Evolutionary conservation across 2,329 filamentous ascomycete species (phyloP).

Genomic region (Pyrenophora teres): DNA sequence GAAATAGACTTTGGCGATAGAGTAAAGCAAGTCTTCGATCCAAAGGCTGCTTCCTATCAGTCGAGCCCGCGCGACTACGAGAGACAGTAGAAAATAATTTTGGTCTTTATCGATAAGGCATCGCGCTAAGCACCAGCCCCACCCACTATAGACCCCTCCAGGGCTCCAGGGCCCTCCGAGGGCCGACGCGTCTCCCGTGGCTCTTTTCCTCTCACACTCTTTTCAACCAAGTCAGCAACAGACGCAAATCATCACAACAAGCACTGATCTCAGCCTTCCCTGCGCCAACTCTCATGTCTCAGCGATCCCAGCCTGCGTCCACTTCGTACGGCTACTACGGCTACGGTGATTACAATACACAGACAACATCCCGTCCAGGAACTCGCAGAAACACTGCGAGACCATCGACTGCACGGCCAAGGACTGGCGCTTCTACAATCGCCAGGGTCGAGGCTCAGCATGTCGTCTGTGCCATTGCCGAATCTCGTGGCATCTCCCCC

Average conservation of each 20-base stretch:
- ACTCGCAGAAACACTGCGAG: slow-evolving; percentile 42
- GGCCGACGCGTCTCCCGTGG: too few species aligned
- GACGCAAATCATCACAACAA: slow-evolving; percentile 17
- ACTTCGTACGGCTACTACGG: slow-evolving; percentile 43
- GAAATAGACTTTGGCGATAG: background rate
- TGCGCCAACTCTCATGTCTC: slow-evolving; percentile 37
- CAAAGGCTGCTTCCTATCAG: background rate
- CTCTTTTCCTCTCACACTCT: background rate
- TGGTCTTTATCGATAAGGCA: slow-evolving; percentile 32
- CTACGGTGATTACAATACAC: slow-evolving; percentile 45
- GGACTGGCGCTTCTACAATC: slow-evolving; percentile 62
- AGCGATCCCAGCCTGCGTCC: slow-evolving; percentile 25
- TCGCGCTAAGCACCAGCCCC: slow-evolving; percentile 20
- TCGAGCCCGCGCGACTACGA: slow-evolving; percentile 1
- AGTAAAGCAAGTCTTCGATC: background rate
- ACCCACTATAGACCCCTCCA: too few species aligned
- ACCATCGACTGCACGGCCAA: slow-evolving; percentile 55
- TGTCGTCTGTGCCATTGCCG: slow-evolving; percentile 85
- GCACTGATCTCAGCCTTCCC: slow-evolving; percentile 16
- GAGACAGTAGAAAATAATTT: slow-evolving; percentile 23
- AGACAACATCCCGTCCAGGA: slow-evolving; percentile 43
- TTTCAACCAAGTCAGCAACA: background rate
- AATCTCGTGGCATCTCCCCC: slow-evolving; percentile 84
- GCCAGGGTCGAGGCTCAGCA: slow-evolving; percentile 65
- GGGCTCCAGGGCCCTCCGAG: background rate